Conservation (phyloP, 352 stramenopile species). For the Albugo candida region DNA sequence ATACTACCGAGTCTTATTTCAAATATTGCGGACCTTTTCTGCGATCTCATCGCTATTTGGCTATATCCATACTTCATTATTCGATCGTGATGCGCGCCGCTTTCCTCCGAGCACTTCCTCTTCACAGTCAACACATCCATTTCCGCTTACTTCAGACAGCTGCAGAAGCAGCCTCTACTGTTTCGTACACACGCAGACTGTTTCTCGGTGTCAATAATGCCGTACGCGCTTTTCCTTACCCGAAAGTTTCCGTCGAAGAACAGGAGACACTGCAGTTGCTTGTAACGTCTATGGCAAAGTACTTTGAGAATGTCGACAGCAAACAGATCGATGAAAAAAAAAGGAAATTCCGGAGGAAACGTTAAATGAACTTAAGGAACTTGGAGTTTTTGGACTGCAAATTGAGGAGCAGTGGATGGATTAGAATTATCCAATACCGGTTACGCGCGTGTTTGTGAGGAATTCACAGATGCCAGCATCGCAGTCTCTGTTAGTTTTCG, state of each 20-base stretch:
- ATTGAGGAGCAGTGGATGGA: slow-evolving; percentile 60
- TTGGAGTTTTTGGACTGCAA: slow-evolving; percentile 73
- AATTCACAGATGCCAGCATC: slow-evolving; percentile 58
- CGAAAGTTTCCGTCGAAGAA: slow-evolving; percentile 41
- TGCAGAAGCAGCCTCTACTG: slow-evolving; percentile 29
- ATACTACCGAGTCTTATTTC: no score
- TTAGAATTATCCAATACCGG: slow-evolving; percentile 68
- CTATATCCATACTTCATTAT: not conserved
- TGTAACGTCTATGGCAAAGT: slow-evolving; percentile 62
- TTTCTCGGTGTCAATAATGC: slow-evolving; percentile 73
- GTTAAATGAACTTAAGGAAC: slow-evolving; percentile 55
- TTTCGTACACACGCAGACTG: slow-evolving; percentile 66
- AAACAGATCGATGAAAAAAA: slow-evolving; percentile 61
- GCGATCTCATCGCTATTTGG: not conserved
- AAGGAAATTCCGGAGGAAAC: slow-evolving; percentile 57
- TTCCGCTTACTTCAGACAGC: slow-evolving; percentile 43
- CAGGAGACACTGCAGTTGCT: slow-evolving; percentile 73
- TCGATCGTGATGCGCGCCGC: not conserved
- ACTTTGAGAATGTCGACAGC: slow-evolving; percentile 47
- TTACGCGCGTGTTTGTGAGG: slow-evolving; percentile 70
- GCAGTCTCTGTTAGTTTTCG: no score
- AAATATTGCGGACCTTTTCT: no score
- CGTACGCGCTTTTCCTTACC: slow-evolving; percentile 60
- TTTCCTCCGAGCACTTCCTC: no score
- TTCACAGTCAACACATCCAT: not conserved